phyloP scores from a whole-genome alignment of 495 filamentous ascomycete species.

The Daldinia bambusicola region DNA sequence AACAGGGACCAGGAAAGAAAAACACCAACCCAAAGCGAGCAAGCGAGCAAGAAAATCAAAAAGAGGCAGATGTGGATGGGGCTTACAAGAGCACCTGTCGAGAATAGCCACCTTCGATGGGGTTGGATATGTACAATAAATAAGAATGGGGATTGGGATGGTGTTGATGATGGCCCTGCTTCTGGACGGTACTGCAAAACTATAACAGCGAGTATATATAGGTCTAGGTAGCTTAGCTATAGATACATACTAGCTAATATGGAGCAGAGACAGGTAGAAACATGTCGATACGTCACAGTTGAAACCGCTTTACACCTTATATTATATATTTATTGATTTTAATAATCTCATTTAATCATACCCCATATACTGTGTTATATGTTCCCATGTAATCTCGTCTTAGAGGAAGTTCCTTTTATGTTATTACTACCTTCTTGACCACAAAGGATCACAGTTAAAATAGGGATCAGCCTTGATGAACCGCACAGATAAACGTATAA shows the following conservation, averaged over 20 bases:
- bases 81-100: conserved; percentile 22
- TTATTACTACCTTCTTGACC: no score
- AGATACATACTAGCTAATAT: conserved; percentile 29
- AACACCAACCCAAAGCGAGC: background rate
- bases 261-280: conserved; percentile 32
- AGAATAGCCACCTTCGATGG: conserved; percentile 14
- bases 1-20: conserved; percentile 10
- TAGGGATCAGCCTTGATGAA: no score
- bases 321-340: no score
- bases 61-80: conserved; percentile 5
- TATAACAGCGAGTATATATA: conserved; percentile 23
- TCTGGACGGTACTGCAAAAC: conserved; percentile 18
- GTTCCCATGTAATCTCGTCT: no score
- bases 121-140: conserved; percentile 29
- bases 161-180: background rate
- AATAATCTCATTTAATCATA: no score
- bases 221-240: background rate
- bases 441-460: no score
- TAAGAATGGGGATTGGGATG: conserved; percentile 7
- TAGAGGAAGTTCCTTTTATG: no score
- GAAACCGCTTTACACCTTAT: background rate
- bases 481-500: no score
- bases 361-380: no score
- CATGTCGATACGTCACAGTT: conserved; percentile 16
- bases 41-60: background rate